phyloP scores from a whole-genome alignment of 352 stramenopile species.

The Hyaloperonospora arabidopsidis region DNA sequence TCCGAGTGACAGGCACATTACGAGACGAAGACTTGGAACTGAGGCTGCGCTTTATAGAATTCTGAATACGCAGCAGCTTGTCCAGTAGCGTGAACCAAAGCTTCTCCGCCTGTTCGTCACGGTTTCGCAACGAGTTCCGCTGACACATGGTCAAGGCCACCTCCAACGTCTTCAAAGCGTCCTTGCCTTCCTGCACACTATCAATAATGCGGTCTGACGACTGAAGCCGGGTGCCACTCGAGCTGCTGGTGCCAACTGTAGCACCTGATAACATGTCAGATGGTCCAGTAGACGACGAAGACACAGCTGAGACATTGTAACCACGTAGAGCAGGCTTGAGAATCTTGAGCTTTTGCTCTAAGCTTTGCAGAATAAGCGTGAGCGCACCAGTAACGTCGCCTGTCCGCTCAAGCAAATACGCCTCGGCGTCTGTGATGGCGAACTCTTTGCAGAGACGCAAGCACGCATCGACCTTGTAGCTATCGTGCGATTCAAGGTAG shows the following conservation, averaged over 20 bases:
- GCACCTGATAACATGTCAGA: constrained; percentile 32
- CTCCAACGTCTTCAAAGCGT: constrained; percentile 86
- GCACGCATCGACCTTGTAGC: constrained; percentile 82
- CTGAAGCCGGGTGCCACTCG: constrained; percentile 33
- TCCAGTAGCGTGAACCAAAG: constrained; percentile 94
- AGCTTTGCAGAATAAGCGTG: constrained; percentile 87
- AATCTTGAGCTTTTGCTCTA: constrained; percentile 90
- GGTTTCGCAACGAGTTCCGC: constrained; percentile 84
- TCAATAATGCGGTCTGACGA: constrained; percentile 77
- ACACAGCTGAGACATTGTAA: constrained; percentile 48
- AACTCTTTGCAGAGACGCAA: constrained; percentile 83
- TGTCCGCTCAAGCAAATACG: constrained; percentile 89
- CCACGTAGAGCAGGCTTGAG: constrained; percentile 80
- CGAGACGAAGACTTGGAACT: constrained; percentile 60
- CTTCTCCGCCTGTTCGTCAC: constrained; percentile 86
- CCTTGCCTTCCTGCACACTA: constrained; percentile 60
- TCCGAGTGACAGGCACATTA: constrained; percentile 35
- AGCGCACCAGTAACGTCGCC: constrained; percentile 90
- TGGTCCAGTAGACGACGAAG: constrained; percentile 22
- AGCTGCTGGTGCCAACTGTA: constrained; percentile 8
- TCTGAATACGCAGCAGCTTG: constrained; percentile 89
- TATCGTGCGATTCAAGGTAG: constrained; percentile 79
- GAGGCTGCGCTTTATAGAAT: constrained; percentile 83
- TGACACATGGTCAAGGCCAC: constrained; percentile 91
- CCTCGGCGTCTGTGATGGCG: constrained; percentile 78